Evolutionary conservation across 2,329 filamentous ascomycete genomes (phyloP).

Genomic region (Alternaria sp.): DNA sequence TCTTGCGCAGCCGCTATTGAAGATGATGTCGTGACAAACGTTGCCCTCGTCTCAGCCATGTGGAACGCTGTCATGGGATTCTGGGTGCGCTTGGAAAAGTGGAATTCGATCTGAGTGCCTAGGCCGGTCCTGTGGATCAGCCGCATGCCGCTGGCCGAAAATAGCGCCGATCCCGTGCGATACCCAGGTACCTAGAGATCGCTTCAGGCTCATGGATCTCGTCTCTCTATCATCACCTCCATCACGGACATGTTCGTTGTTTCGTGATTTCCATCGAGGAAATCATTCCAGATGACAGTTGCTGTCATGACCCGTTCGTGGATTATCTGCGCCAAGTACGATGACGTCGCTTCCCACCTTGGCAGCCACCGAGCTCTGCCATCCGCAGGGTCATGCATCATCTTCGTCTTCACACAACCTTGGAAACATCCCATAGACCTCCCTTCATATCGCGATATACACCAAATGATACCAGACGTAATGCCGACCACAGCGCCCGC

Average conservation of each 20-base stretch:
- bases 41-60: conserved; percentile 2
- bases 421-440: too few species aligned
- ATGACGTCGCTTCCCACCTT: too few species aligned
- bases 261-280: too few species aligned
- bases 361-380: too few species aligned
- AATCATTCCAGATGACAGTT: too few species aligned
- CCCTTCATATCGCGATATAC: too few species aligned
- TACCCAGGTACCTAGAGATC: not conserved
- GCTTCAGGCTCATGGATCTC: not conserved
- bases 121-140: conserved; percentile 6
- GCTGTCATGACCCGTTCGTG: too few species aligned
- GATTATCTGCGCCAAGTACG: too few species aligned
- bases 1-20: not conserved
- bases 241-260: not conserved
- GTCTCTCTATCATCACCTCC: not conserved
- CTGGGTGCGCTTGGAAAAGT: not conserved
- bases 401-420: too few species aligned
- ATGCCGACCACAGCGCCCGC: too few species aligned
- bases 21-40: not conserved
- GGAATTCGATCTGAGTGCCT: conserved; percentile 1
- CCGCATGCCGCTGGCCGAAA: not conserved
- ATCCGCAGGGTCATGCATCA: too few species aligned
- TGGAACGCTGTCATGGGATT: not conserved
- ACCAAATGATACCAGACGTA: too few species aligned
- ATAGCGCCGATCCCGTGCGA: not conserved